phyloP scores from a whole-genome alignment of 768 basidiomycete species.

The Tricholoma sp. region DNA sequence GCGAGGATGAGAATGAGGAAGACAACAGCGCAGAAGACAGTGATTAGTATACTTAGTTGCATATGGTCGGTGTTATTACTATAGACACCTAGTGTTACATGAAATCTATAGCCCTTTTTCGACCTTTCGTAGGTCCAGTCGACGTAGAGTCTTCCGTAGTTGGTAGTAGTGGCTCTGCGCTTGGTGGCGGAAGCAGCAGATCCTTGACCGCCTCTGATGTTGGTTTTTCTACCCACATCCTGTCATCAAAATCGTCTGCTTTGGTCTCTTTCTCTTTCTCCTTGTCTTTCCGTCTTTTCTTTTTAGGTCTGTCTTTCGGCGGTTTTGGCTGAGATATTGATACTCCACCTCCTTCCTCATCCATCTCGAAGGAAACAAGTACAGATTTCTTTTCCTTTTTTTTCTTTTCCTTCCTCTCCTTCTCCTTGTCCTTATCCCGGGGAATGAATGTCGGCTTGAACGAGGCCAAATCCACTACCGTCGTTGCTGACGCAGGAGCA shows the following conservation, averaged over 20 bases:
- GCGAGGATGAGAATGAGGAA: constrained; percentile 20
- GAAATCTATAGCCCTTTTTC: constrained; percentile 75
- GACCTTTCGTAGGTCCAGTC: constrained; percentile 32
- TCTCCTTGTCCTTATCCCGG: constrained; percentile 40
- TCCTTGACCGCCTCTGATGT: constrained; percentile 43
- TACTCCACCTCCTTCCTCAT: constrained; percentile 50
- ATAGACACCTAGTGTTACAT: constrained; percentile 35
- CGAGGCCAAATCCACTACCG: constrained; percentile 49
- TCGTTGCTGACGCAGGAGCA: constrained; percentile 5
- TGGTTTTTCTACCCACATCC: constrained; percentile 69
- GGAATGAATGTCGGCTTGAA: constrained; percentile 90
- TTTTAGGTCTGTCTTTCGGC: constrained; percentile 34
- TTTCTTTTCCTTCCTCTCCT: constrained; percentile 37
- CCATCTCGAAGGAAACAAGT: constrained; percentile 75
- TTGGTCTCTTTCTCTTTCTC: constrained; percentile 12
- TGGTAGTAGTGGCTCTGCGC: constrained; percentile 13
- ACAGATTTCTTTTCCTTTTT: constrained; percentile 39
- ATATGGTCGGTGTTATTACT: not conserved
- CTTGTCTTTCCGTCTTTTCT: constrained; percentile 37
- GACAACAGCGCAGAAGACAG: constrained; percentile 25
- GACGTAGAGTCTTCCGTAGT: constrained; percentile 8
- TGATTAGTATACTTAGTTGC: constrained; percentile 11
- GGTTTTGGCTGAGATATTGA: constrained; percentile 22
- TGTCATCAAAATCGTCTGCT: constrained; percentile 38
- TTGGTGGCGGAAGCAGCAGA: constrained; percentile 14